Base-by-base conservation (phyloP, 345 rosid genomes). In the Cardamine chenopodiifolia region DNA sequence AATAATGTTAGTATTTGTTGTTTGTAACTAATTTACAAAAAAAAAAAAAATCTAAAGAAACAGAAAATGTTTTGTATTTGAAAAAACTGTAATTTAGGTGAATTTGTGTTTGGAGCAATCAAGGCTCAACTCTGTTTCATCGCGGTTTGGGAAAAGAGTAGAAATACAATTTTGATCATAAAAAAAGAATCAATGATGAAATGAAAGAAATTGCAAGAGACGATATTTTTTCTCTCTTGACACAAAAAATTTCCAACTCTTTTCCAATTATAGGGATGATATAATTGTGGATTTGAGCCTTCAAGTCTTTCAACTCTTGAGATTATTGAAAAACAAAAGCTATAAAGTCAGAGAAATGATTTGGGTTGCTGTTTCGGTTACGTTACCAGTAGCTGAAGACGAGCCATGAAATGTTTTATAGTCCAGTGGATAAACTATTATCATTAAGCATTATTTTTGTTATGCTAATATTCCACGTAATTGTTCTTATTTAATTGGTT, bases 311-410 rank as follows among this genome's bases (percentile, higher is more conserved):
- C 61, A 25, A 25, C 53, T 50, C 44, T 62, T n/a, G 5, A 52
- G 76, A 39, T 61, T 48, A 57, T 17, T 45, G 19, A 72, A 59
- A 47, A 19, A 28, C 25, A 25, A 48, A 61, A 35, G 60, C 39
- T 60, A 61, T 50, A 37, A 50, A 72, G 63, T 60, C 45, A 42
- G 7, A 22, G 63, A 40, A 31, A 66, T 44, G 35, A 42, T 73
- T 31, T 8, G 13, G 12, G 37, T 73, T 42, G 9, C 20, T 64
- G 35, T 34, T 73, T 63, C 77, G 19, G 47, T 65, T 55, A 31
- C 60, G 71, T 54, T 63, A 15, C 32, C 15, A 34, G 6, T 32
- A 49, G 28, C 40, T 17, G 62, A 31, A 31, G 49, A 56, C 31
- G 34, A 73, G n/a, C 47, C 52, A 34, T 65, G 65, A 44, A 32